Conservation (phyloP, 352 stramenopile genomes). For the Globisporangium rhizosaccharum region DNA sequence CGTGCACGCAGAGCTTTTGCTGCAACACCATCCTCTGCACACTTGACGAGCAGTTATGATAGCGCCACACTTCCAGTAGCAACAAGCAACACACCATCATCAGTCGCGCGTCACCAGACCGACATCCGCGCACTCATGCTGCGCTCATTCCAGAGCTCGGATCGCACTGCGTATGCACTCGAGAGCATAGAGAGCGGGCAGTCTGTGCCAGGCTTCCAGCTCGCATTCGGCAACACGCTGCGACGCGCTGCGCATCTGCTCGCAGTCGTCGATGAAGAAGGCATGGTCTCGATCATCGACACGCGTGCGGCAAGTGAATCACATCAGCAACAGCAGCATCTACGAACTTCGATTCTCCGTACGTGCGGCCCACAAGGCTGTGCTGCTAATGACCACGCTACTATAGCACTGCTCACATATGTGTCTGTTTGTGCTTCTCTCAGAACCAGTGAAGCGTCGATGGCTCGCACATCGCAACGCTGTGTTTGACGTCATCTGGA, state of each 20-base stretch:
- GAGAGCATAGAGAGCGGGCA: slow-evolving; percentile 9
- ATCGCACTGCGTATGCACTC: slow-evolving; percentile 7
- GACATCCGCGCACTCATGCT: slow-evolving; percentile 24
- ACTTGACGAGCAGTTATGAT: not conserved
- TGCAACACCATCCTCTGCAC: not conserved
- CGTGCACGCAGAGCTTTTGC: not conserved
- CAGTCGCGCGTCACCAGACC: slow-evolving; percentile 10
- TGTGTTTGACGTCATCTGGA: slow-evolving; percentile 68
- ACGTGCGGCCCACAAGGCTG: not conserved
- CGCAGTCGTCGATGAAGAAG: slow-evolving; percentile 54
- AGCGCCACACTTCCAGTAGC: not conserved
- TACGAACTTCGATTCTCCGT: not conserved
- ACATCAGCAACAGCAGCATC: not conserved
- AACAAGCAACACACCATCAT: not conserved
- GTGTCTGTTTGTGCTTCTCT: too few relatives aligned
- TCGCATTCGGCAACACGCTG: slow-evolving; percentile 29
- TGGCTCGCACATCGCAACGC: slow-evolving; percentile 63
- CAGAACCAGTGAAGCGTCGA: slow-evolving; percentile 4
- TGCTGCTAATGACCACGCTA: too few relatives aligned
- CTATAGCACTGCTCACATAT: too few relatives aligned
- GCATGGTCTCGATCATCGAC: slow-evolving; percentile 39
- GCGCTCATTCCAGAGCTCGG: slow-evolving; percentile 26
- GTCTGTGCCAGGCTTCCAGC: slow-evolving; percentile 43
- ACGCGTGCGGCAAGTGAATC: slow-evolving; percentile 7
- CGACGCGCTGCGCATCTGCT: slow-evolving; percentile 19